A percentile compares a stretch with the other conserved stretches of the same genome.
Evolutionary conservation across 306 rosid species (phyloP).

Genomic region (Cucumis cinereus): DNA sequence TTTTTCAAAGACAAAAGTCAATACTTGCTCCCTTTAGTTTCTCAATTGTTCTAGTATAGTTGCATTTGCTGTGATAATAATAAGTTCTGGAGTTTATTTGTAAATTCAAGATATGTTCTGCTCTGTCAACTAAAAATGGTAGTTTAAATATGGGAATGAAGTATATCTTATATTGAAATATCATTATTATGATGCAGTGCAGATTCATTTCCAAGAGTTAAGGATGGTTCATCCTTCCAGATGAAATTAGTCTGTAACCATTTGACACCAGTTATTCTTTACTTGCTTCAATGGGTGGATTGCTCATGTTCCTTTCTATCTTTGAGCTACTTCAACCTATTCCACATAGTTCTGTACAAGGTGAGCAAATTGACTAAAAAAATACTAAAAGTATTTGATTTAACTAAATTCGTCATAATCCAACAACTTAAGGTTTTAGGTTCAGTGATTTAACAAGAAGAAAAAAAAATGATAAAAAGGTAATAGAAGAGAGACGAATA

Average conservation of each 20-base stretch:
- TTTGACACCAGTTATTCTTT: conserved; percentile 42
- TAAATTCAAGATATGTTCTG: neutral
- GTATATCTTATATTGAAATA: neutral
- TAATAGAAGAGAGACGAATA: neutral
- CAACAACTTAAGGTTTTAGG: no score
- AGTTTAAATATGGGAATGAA: neutral
- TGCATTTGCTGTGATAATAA: neutral
- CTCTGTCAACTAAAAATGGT: neutral
- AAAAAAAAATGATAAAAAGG: neutral
- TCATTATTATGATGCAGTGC: conserved; percentile 39
- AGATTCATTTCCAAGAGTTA: conserved; percentile 49
- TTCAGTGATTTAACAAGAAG: neutral
- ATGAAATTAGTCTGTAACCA: conserved; percentile 56
- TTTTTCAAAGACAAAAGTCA: neutral
- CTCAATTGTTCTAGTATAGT: neutral
- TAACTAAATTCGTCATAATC: no score
- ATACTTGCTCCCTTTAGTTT: neutral
- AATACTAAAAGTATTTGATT: no score
- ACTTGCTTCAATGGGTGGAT: conserved; percentile 52
- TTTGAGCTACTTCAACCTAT: conserved; percentile 38
- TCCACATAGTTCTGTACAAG: conserved; percentile 49
- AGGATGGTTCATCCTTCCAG: conserved; percentile 39
- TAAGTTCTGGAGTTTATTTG: neutral
- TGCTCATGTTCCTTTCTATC: conserved; percentile 43
- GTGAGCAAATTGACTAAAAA: conserved; percentile 12